These are phyloP conservation scores for Amylocarpus encephaloides DNA, from an alignment of 2,329 filamentous ascomycete genomes.

Conservation along the genomic window DNA sequence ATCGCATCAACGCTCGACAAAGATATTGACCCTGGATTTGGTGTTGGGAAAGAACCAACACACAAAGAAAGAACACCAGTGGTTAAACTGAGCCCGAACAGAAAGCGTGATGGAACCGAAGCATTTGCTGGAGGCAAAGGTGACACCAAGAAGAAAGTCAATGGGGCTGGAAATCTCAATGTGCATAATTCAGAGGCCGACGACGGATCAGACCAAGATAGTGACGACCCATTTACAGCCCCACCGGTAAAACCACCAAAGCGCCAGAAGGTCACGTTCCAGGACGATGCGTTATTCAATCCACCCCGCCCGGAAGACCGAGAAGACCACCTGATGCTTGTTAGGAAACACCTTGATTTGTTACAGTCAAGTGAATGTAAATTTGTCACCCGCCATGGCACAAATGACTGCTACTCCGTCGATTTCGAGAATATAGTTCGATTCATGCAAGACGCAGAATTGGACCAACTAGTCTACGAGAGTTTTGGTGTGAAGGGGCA, in stretches of 20 bases:
- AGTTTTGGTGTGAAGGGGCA: conserved; percentile 71
- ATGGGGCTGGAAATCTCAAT: conserved; percentile 13
- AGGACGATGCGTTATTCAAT: conserved; percentile 34
- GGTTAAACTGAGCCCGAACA: conserved; percentile 29
- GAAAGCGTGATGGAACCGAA: conserved; percentile 25
- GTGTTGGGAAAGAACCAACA: conserved; percentile 48
- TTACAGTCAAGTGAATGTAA: conserved; percentile 62
- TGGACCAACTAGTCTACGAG: conserved; percentile 75
- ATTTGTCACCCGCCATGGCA: conserved; percentile 64
- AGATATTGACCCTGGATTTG: conserved; percentile 46
- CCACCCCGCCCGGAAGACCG: conserved; percentile 12
- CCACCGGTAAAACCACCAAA: conserved; percentile 20
- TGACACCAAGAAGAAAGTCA: conserved; percentile 16
- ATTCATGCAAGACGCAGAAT: conserved; percentile 65
- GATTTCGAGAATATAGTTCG: conserved; percentile 71
- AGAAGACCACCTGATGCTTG: conserved; percentile 46
- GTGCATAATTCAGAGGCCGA: conserved; percentile 4
- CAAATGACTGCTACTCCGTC: conserved; percentile 66
- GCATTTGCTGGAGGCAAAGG: conserved; percentile 21
- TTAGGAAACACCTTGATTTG: conserved; percentile 68
- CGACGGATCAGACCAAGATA: conserved; percentile 5
- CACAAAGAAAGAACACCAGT: conserved; percentile 38
- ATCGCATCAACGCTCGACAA: conserved; percentile 49
- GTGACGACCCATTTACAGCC: conserved; percentile 18
- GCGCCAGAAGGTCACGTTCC: conserved; percentile 44